A percentile compares a stretch with the other conserved stretches of the same genome.
phyloP scores from a whole-genome alignment of 2,329 filamentous ascomycete species.

The Aspergillus awamori region DNA sequence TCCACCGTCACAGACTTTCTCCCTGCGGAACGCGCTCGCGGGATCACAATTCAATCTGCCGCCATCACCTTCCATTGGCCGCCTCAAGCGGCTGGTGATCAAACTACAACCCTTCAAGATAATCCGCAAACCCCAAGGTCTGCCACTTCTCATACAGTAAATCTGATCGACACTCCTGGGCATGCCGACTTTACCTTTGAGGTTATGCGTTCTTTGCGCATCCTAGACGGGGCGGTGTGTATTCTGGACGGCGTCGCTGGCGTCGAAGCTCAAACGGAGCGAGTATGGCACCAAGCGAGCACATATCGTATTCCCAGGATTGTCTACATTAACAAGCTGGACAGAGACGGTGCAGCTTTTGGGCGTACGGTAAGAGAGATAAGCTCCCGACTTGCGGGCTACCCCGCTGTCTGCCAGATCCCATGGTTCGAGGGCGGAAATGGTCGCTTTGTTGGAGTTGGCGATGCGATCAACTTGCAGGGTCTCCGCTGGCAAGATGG shows the following conservation, averaged over 20 bases:
- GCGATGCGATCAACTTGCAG: constrained; percentile 76
- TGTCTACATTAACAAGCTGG: constrained; percentile 81
- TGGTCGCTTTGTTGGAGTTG: constrained; percentile 78
- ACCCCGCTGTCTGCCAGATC: constrained; percentile 91
- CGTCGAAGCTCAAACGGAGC: constrained; percentile 95
- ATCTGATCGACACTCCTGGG: constrained; percentile 93
- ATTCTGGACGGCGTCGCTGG: constrained; percentile 90
- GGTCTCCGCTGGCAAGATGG: constrained; percentile 73
- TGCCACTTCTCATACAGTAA: constrained; percentile 69
- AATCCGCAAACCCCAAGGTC: constrained; percentile 50
- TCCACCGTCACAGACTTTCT: constrained; percentile 98
- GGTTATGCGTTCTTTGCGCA: constrained; percentile 83
- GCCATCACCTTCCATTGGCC: constrained; percentile 97
- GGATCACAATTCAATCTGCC: constrained; percentile 97
- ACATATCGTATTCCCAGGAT: constrained; percentile 82
- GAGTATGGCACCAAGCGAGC: constrained; percentile 90
- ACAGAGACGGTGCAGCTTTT: constrained; percentile 81
- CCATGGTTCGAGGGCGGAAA: constrained; percentile 83
- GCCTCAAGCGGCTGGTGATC: constrained; percentile 42
- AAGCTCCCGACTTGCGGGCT: constrained; percentile 74
- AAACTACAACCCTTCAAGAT: constrained; percentile 19
- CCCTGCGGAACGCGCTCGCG: constrained; percentile 84
- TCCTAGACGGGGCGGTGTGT: constrained; percentile 88
- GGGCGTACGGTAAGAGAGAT: constrained; percentile 83
- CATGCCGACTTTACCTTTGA: constrained; percentile 98